Conservation (phyloP, 352 stramenopile genomes). For the Elongisporangium undulatum region DNA sequence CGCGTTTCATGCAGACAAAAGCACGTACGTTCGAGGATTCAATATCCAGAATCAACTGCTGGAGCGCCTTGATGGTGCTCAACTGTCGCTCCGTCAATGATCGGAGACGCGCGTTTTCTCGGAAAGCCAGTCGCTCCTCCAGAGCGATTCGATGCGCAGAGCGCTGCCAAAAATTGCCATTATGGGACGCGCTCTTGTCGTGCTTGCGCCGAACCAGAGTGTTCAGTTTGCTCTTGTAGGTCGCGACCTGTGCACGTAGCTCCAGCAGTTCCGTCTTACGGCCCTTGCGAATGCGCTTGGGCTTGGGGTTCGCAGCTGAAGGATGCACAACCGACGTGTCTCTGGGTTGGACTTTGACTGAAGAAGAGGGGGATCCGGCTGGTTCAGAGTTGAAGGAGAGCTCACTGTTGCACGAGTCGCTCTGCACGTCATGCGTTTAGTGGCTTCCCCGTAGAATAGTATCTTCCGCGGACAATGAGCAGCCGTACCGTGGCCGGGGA, state of each 20-base stretch:
- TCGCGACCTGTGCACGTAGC: not conserved
- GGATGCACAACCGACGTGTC: not conserved
- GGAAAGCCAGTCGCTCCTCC: not conserved
- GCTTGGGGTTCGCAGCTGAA: not conserved
- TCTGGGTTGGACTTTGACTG: not conserved
- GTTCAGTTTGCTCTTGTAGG: not conserved
- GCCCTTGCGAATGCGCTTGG: not conserved
- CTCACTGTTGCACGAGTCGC: not conserved
- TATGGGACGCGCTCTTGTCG: not conserved
- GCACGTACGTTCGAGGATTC: not conserved
- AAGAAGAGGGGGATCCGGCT: not conserved
- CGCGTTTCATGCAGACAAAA: not conserved
- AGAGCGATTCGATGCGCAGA: not conserved
- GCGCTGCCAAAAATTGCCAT: not conserved
- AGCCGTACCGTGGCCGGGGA: not conserved
- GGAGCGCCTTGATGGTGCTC: not conserved
- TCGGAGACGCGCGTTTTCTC: not conserved
- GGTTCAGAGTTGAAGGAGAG: not conserved
- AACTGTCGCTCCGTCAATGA: not conserved
- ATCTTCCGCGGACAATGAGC: not conserved
- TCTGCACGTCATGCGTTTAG: not conserved
- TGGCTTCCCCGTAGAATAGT: too few relatives aligned
- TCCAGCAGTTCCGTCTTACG: not conserved
- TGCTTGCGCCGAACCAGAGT: not conserved
- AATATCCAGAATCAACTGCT: not conserved